Evolutionary conservation across 352 stramenopile genomes (phyloP).

Genomic region (Pythium sp.): DNA sequence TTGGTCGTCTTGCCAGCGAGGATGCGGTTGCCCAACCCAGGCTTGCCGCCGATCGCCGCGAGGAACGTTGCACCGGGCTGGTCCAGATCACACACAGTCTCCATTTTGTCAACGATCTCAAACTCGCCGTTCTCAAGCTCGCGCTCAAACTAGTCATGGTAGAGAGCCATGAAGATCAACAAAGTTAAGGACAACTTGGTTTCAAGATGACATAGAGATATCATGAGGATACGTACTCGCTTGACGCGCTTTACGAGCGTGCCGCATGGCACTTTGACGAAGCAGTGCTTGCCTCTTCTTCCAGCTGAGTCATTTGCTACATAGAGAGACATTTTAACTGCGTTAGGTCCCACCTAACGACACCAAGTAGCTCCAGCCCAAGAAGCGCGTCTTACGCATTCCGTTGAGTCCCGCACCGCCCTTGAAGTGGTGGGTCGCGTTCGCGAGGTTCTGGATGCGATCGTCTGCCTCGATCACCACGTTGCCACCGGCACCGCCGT

Average conservation of each 20-base stretch:
- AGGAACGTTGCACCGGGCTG: slow-evolving; percentile 62
- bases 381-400: slow-evolving; percentile 57
- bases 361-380: not conserved
- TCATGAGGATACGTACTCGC: slow-evolving; percentile 33
- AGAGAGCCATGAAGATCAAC: not conserved
- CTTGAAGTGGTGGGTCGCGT: slow-evolving; percentile 83
- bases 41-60: slow-evolving; percentile 77
- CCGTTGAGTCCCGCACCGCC: slow-evolving; percentile 75
- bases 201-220: not conserved
- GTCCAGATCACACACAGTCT: slow-evolving; percentile 78
- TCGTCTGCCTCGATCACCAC: slow-evolving; percentile 73
- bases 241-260: slow-evolving; percentile 88
- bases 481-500: slow-evolving; percentile 79
- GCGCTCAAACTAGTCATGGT: slow-evolving; percentile 49
- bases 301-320: slow-evolving; percentile 78
- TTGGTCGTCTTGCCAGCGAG: slow-evolving; percentile 79
- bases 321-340: slow-evolving; percentile 1
- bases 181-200: not conserved
- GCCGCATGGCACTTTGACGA: slow-evolving; percentile 81
- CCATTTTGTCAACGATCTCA: slow-evolving; percentile 81
- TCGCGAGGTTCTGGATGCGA: slow-evolving; percentile 81
- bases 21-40: slow-evolving; percentile 83
- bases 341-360: not conserved
- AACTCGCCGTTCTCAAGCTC: slow-evolving; percentile 72
- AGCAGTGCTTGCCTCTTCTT: slow-evolving; percentile 72